These are phyloP conservation scores for Epicoccum sorghinum DNA, from an alignment of 2,329 filamentous ascomycete genomes.

Conservation along the genomic window DNA sequence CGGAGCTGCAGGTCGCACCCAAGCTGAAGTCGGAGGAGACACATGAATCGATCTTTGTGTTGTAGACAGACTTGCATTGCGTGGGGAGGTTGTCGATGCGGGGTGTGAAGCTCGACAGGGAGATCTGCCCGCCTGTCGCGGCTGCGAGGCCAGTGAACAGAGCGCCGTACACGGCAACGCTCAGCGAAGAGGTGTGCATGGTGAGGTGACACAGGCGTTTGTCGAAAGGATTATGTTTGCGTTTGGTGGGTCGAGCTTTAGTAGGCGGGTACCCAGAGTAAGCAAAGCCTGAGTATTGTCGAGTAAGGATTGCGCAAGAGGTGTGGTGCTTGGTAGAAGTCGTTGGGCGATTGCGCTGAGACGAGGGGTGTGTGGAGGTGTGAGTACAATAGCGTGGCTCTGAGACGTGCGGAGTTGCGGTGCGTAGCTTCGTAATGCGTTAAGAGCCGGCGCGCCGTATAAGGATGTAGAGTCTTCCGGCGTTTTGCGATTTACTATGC, in stretches of 20 bases:
- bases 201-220: conserved; percentile 18
- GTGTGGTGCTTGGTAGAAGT: conserved; percentile 11
- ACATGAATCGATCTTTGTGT: conserved; percentile 49
- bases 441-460: conserved; percentile 14
- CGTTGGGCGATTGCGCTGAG: conserved; percentile 27
- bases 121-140: conserved; percentile 43
- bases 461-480: conserved; percentile 16
- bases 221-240: conserved; percentile 11
- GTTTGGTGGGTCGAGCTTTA: conserved; percentile 16
- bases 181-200: conserved; percentile 30
- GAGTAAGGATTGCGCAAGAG: conserved; percentile 14
- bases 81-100: conserved; percentile 48
- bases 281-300: conserved; percentile 21
- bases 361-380: conserved; percentile 32
- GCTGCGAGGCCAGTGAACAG: conserved; percentile 27
- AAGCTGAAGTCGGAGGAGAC: conserved; percentile 46
- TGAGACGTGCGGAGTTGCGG: conserved; percentile 35
- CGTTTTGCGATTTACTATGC: conserved; percentile 24
- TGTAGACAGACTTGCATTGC: conserved; percentile 51
- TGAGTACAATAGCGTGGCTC: conserved; percentile 20
- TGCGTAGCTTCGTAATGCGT: conserved; percentile 27
- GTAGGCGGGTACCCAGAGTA: conserved; percentile 11
- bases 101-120: conserved; percentile 54
- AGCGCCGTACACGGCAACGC: conserved; percentile 29
- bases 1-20: conserved; percentile 39